Evolutionary conservation across 352 stramenopile genomes (phyloP), one percentile per base, ranked within the genome.

Genomic region (Chrysophaeum taylorii): DNA sequence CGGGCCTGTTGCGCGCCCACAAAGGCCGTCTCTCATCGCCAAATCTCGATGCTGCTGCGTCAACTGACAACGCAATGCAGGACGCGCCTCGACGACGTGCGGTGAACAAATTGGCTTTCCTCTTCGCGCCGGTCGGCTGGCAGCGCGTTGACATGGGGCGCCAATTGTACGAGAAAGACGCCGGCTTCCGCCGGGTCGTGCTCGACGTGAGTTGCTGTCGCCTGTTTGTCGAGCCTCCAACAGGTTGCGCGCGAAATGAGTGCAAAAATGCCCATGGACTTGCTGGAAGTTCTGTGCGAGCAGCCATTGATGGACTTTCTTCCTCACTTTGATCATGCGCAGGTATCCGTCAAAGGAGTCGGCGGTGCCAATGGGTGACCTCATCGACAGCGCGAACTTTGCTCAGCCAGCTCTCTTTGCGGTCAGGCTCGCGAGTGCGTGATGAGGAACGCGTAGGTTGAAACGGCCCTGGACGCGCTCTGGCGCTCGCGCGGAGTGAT

Each of bases 141-240:
- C 50, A 62, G 50, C 50, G 50, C 50, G 50, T 39, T 25, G 23
- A 62, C 50, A 62, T 62, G 50, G 50, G 50, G 27, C 50, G 50
- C 50, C 4, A 12, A 9, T 31, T 62, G 27, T 62, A 62, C 50
- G 50, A 62, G 15, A 7, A n/a, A 2, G 50, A 31, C 50, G 50
- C 25, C 25, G 50, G 15, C 50, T 62, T 39, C 50, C 50, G 50
- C 27, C 15, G 15, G 27, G 50, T 62, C n/a, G 7, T 62, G 4
- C 5, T 23, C 27, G 23, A 12, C 9, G 45, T 57, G 45, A 18
- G 45, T 57, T 25, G 18, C 23, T 25, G 41, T n/a, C n/a, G n/a
- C n/a, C n/a, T n/a, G n/a, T n/a, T 48, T 21, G 41, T 48, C 14
- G 21, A 21, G 41, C 14, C 41, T 21, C 41, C 14, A 21, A 21